Percentiles rank a stretch among this genome's conserved stretches.
phyloP scores from a whole-genome alignment of 805 yeast species.

The Wickerhamomyces strasburgensis region DNA sequence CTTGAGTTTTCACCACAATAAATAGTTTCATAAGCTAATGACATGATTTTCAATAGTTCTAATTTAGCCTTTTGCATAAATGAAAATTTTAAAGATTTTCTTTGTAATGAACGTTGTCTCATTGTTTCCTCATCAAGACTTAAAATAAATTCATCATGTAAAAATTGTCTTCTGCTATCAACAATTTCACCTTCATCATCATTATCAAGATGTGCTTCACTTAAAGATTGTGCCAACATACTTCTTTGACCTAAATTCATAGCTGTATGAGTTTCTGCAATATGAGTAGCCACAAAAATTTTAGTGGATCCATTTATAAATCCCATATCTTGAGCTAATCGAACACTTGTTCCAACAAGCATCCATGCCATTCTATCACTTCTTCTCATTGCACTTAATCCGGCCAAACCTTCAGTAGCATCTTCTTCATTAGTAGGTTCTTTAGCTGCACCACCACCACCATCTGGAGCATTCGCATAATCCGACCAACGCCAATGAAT shows the following conservation, averaged over 20 bases:
- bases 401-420: slow-evolving; percentile 52
- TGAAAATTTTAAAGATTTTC: slow-evolving; percentile 46
- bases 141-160: slow-evolving; percentile 29
- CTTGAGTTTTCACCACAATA: slow-evolving; percentile 59
- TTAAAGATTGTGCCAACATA: slow-evolving; percentile 67
- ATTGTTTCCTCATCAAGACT: slow-evolving; percentile 26
- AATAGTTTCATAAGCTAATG: slow-evolving; percentile 78
- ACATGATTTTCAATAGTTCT: slow-evolving; percentile 71
- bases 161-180: slow-evolving; percentile 21
- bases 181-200: slow-evolving; percentile 28
- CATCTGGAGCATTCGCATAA: slow-evolving; percentile 45
- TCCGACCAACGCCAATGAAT: slow-evolving; percentile 87
- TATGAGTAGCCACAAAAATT: slow-evolving; percentile 77
- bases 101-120: slow-evolving; percentile 22
- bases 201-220: slow-evolving; percentile 57
- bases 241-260: slow-evolving; percentile 76
- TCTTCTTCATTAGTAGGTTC: slow-evolving; percentile 17
- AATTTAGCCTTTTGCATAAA: slow-evolving; percentile 67
- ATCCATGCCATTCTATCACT: slow-evolving; percentile 92
- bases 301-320: slow-evolving; percentile 69
- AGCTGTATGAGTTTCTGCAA: slow-evolving; percentile 78
- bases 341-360: slow-evolving; percentile 81
- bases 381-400: slow-evolving; percentile 79
- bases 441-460: background rate
- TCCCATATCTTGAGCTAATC: slow-evolving; percentile 84